Base-by-base conservation (phyloP, 2,329 filamentous ascomycete species). In the Calonectria pseudoturangicola region DNA sequence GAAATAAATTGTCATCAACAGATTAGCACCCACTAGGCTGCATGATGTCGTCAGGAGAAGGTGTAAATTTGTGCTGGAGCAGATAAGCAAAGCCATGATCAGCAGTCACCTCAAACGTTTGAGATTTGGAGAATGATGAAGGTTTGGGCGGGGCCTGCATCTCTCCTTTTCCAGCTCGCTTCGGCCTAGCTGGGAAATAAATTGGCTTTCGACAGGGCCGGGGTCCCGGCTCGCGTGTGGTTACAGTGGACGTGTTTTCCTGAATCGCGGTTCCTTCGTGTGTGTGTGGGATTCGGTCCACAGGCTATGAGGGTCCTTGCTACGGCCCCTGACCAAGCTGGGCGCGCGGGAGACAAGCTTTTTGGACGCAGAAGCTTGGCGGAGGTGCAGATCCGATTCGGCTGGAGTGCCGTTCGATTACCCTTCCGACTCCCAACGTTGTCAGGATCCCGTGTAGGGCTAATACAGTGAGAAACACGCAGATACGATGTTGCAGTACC, bases 341-440 rank as follows among this genome's bases (percentile, higher is more conserved):
- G 58, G 48, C 48, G 64, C 33, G 69, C 54, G 66, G 45, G 41
- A 74, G 74, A 76, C 74, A 76, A 76, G 75, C 75, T 76, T 74
- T 60, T 76, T 75, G 63, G 66, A 62, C 70, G 66, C 69, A 70
- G 71, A 70, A 71, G 72, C 75, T 76, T 76, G 74, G 75, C 75
- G 71, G 74, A 70, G 60, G 62, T 60, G 74, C 73, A 76, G 74
- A 73, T 76, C 73, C 74, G 74, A 75, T 75, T 72, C 58, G 71
- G 43, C 56, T 73, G 64, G 36, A 54, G 36, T 70, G 41, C 66
- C 60, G 50, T 72, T 62, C 41, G 36, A 62, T 67, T 63, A 43
- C 66, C 18, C 45, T 56, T 71, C 33, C 21, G 39, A 36, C 64
- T n/a, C 33, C 33, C 25, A 64, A 60, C 54, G 36, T 66, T 33